phyloP scores from a whole-genome alignment of 192 early-diverging fungal species.

The Physocladia obscura region DNA sequence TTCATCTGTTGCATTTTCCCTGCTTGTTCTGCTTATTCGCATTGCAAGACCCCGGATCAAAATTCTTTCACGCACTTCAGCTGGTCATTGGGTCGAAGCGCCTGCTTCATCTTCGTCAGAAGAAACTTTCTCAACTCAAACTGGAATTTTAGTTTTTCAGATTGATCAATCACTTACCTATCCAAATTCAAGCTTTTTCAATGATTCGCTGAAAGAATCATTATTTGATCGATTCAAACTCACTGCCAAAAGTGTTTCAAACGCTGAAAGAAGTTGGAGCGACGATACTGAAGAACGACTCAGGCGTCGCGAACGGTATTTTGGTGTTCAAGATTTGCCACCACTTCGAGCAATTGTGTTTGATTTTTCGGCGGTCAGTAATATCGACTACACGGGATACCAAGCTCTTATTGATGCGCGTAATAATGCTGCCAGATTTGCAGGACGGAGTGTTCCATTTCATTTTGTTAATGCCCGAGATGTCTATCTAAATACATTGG shows the following conservation, averaged over 20 bases:
- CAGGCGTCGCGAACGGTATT: not conserved
- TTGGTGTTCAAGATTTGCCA: not conserved
- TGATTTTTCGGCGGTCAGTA: constrained; percentile 77
- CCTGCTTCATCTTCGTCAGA: not conserved
- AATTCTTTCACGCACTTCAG: constrained; percentile 30
- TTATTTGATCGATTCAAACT: constrained; percentile 27
- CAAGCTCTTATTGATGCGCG: constrained; percentile 71
- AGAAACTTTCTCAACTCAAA: constrained; percentile 44
- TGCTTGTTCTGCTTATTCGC: constrained; percentile 73
- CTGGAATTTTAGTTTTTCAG: constrained; percentile 70
- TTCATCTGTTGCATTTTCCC: constrained; percentile 67
- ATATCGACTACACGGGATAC: constrained; percentile 77
- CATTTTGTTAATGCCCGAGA: constrained; percentile 53
- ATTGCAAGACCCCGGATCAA: constrained; percentile 67
- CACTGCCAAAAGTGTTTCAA: constrained; percentile 3
- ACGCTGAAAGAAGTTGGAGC: constrained; percentile 23
- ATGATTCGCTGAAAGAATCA: not conserved
- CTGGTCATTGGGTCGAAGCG: constrained; percentile 36
- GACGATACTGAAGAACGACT: not conserved
- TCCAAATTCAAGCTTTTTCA: constrained; percentile 65
- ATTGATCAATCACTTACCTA: constrained; percentile 66
- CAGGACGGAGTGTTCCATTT: constrained; percentile 47
- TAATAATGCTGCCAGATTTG: constrained; percentile 54
- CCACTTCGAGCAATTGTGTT: constrained; percentile 71
- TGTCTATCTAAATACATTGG: constrained; percentile 21